Evolutionary conservation across 1,284 basidiomycete genomes (phyloP), one percentile per base, ranked within the genome.

Genomic region (Melampsora americana): DNA sequence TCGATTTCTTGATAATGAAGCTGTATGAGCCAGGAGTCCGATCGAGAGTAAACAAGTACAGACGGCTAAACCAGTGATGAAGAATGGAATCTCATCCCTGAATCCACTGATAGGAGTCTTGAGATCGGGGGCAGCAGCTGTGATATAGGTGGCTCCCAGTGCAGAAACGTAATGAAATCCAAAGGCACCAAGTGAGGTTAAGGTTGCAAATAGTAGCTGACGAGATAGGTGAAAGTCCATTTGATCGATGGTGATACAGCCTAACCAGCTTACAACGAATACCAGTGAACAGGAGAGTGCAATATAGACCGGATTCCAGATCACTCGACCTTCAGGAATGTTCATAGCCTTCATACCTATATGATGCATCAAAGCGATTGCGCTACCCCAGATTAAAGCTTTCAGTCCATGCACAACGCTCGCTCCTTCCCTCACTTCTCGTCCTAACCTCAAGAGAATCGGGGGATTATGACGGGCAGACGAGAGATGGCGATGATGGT

Each of bases 41-140:
- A 78, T 78, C 1, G 79, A 78, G 11, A 79, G 60, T 42, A 79
- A 60, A 59, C 78, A 79, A 23, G 69, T 78, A 12, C 71, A 66
- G 14, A 79, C 73, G 12, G 78, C 79, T 39, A 79, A 69, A 18
- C 74, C 77, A 32, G 76, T 72, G 42, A 78, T 78, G 18, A 77
- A 77, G 30, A 75, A 77, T 23, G 78, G 75, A 28, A 77, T 59
- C 42, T 73, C 71, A 30, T 59, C 56, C 23, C 62, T 65, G 26
- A 20, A 64, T 32, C 30, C 64, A 26, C 50, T 73, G 48, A 23
- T 50, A 50, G 71, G 20, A 30, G 30, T 53, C 30, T 9, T 44
- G 20, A 16, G 26, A 46, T 1, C 46, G 28, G 61, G 50, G 59
- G n/a, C 48, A 66, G 39, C 53, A n/a, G 48, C 28, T 26, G 56